Evolutionary conservation across 257 asterid species (phyloP), one percentile per base, ranked within the genome.

Genomic region (Nicotiana knightiana): DNA sequence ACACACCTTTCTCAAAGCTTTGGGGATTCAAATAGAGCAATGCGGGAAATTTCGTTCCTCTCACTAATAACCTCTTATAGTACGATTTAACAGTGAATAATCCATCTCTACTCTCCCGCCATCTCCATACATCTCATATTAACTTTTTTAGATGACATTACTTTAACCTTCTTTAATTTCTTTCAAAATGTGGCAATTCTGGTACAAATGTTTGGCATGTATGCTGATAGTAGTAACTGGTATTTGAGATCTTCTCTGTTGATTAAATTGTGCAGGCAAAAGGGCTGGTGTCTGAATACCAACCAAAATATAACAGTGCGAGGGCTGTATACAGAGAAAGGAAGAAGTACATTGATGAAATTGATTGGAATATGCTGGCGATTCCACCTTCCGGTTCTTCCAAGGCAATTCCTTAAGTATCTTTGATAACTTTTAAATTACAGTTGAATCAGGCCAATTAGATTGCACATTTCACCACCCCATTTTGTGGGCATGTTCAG

Each of bases 291-390:
- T 92, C 97, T 77, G 99, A 96, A 81, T 96, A 92, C 86, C 98
- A 96, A 88, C 98, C 98, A 59, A 94, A 94, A 86, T 94, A 89
- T 85, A 96, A 93, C 86, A 96, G 99, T 84, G 98, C 99, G 21
- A 92, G 95, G 89, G 99, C 99, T 88, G 99, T 96, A 82, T 94
- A 94, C 87, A 86, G 97, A 88, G 99, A 96, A 91, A 91, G 93
- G 80, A 96, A 96, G 85, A 96, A 96, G 88, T 96, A 89, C 82
- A 70, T 91, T 17, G 98, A 94, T 89, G 98, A 94, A 86, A 94
- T 96, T 85, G 98, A 96, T 84, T 94, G 98, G 99, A 96, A 94
- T 86, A 93, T 93, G 97, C 95, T 96, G 81, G 99, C 98, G 70
- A 89, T 93, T 80, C 99, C 99, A 30, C 94, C 99, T 70, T 91